These are phyloP conservation scores for Suillus brevipes DNA, from an alignment of 768 basidiomycete species.

Conservation along the genomic window DNA sequence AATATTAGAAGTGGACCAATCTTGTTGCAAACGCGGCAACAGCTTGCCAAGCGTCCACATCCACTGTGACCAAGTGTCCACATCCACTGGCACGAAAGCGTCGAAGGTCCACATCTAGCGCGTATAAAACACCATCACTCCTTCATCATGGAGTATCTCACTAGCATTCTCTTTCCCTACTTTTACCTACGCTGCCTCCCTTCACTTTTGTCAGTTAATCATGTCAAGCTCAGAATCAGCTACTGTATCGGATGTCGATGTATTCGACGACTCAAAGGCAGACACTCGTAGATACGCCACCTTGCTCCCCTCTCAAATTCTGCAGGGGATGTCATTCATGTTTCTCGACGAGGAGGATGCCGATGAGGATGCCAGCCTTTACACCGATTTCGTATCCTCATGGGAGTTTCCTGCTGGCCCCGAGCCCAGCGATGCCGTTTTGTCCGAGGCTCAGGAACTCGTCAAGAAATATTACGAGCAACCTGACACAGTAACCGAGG, in stretches of 20 bases:
- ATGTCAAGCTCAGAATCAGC: not conserved
- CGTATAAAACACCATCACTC: not conserved
- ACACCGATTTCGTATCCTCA: conserved; percentile 11
- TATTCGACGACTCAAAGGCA: conserved; percentile 1
- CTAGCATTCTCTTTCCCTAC: not conserved
- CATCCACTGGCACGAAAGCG: conserved; percentile 3
- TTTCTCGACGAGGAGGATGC: conserved; percentile 13
- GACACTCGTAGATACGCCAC: conserved; percentile 31
- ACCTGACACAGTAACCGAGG: conserved; percentile 16
- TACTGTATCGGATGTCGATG: no score
- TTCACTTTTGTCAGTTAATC: not conserved
- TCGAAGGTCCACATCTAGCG: not conserved
- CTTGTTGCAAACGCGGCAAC: not conserved
- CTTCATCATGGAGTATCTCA: not conserved
- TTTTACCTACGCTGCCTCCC: no score
- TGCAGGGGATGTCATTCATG: conserved; percentile 9
- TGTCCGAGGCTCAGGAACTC: conserved; percentile 6
- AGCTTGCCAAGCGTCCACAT: not conserved
- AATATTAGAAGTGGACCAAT: not conserved
- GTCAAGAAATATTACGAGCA: conserved; percentile 6
- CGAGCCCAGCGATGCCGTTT: not conserved
- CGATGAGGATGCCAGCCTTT: conserved; percentile 6
- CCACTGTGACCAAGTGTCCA: not conserved
- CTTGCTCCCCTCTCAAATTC: conserved; percentile 20
- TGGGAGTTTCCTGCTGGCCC: conserved; percentile 14